Evolutionary conservation across 2,329 filamentous ascomycete genomes (phyloP).

Genomic region (Pseudocercospora macadamiae): DNA sequence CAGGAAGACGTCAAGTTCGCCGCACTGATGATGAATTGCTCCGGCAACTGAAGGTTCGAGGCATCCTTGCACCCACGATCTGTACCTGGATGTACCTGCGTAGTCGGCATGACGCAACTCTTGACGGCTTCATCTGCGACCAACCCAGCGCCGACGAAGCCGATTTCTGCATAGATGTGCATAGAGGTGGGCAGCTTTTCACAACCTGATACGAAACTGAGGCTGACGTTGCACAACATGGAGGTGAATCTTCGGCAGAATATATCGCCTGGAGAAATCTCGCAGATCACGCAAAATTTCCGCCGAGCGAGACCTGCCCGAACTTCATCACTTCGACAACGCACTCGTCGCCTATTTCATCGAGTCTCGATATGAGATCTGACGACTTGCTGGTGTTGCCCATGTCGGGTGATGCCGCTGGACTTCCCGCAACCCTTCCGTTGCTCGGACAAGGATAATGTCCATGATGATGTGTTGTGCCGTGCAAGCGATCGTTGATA

Average conservation of each 20-base stretch:
- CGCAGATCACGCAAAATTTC: not conserved
- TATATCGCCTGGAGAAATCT: conserved; percentile 17
- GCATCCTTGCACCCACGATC: not conserved
- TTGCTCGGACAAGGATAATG: not conserved
- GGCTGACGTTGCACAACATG: conserved; percentile 2
- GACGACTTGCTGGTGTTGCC: not conserved
- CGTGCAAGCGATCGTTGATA: not conserved
- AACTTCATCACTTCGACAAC: not conserved
- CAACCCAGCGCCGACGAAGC: not conserved
- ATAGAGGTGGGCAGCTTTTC: not conserved
- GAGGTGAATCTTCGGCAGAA: conserved; percentile 9
- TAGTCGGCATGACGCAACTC: not conserved
- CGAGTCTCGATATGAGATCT: not conserved
- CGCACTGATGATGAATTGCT: conserved; percentile 1
- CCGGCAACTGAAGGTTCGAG: not conserved
- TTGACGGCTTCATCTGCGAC: not conserved
- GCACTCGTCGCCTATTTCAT: not conserved
- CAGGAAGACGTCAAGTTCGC: not conserved
- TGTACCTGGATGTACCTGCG: not conserved
- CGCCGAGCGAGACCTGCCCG: not conserved
- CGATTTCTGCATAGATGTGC: not conserved
- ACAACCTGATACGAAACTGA: not conserved
- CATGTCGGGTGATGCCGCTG: not conserved
- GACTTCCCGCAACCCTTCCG: not conserved
- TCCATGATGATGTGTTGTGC: not conserved